Percentiles rank a stretch among this genome's conserved stretches.
Evolutionary conservation across 768 basidiomycete species (phyloP).

Genomic region (Lentinula aciculospora): DNA sequence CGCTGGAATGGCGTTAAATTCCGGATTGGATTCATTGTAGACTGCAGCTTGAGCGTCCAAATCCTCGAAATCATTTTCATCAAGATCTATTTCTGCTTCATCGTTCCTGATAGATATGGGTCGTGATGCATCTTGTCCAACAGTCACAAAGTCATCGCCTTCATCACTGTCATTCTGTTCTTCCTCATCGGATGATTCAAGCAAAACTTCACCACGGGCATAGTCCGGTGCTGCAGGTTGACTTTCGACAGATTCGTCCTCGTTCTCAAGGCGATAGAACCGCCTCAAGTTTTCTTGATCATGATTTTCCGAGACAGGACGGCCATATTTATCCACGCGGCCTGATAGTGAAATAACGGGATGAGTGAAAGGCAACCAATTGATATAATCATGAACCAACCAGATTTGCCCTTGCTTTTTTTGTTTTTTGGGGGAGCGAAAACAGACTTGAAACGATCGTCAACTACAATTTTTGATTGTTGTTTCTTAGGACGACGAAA

Average conservation of each 20-base stretch:
- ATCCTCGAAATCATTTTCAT: constrained; percentile 68
- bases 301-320: constrained; percentile 58
- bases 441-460: constrained; percentile 85
- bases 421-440: constrained; percentile 44
- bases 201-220: constrained; percentile 82
- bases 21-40: constrained; percentile 46
- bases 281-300: constrained; percentile 72
- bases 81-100: constrained; percentile 65
- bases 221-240: constrained; percentile 54
- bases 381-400: constrained; percentile 10
- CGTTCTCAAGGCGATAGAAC: constrained; percentile 71
- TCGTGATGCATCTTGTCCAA: constrained; percentile 41
- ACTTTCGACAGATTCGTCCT: constrained; percentile 29
- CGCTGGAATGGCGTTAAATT: constrained; percentile 31
- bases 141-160: constrained; percentile 43
- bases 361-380: constrained; percentile 7
- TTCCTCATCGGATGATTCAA: constrained; percentile 83
- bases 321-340: constrained; percentile 88
- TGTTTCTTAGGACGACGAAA: constrained; percentile 84
- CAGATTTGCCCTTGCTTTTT: constrained; percentile 25
- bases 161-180: constrained; percentile 22
- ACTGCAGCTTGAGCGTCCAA: constrained; percentile 71
- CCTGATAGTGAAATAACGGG: constrained; percentile 26
- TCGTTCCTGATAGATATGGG: constrained; percentile 35
- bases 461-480: constrained; percentile 77